Base-by-base conservation (phyloP, 2,329 filamentous ascomycete genomes). In the Pseudocercospora cruenta region DNA sequence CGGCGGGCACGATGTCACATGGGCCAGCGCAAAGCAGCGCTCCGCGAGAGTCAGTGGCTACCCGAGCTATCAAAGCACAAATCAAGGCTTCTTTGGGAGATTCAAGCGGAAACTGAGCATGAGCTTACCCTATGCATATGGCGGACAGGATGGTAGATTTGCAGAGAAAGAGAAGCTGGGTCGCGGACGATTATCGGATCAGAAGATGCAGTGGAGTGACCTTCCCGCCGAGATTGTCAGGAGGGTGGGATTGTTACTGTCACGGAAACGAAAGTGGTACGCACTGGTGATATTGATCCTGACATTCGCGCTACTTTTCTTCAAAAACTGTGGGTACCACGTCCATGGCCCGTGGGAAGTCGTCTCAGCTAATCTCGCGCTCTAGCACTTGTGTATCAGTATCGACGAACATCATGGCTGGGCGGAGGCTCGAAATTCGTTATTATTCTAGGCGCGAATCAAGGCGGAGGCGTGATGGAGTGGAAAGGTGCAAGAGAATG, bases 401-500 rank as follows among this genome's bases (percentile, higher is more conserved):
- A 92, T 83, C 88, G 93, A 74, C 86, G 91, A 80, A 85, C 90
- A 55, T 82, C 89, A 39, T 86, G 86, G 80, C 83, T 96, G 3
- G 94, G 94, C 59, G 92, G 92, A 58, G 95, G 95, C 21, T 89
- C 90, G 76, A 98, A 97, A 75, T 94, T 91, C 76, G 95, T 99
- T 70, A 91, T 99, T 62, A 93, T 99, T 69, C 84, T 98, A 21
- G 94, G 91, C 24, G 94, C 95, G 63, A 99, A 99, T 76, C 87
- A 96, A 69, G 95, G 95, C 58, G 95, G 95, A 66, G 95, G 95
- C 74, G 95, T 99, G 7, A 98, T 98, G 93, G 94, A 97, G 76
- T 97, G 93, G 94, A 99, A 99, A 80, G 94, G 94, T 0, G 91
- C 94, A 21, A 88, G 94, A 67, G 95, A 99, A 81, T 99, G 95